Conservation (phyloP, 306 rosid species). For the Pyrus communis region DNA sequence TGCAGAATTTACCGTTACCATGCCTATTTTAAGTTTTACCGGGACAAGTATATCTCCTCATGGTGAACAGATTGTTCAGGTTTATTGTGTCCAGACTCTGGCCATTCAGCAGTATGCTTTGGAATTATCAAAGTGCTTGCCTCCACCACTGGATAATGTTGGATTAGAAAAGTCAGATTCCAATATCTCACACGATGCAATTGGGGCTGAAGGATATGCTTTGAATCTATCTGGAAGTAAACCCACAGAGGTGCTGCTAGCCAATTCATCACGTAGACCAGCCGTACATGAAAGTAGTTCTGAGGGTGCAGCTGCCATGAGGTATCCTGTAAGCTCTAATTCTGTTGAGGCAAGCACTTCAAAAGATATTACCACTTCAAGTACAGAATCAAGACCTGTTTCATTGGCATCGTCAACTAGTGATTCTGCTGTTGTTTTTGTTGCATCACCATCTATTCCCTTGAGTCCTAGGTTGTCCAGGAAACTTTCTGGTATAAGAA, state of each 20-base stretch:
- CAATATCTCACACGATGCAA: constrained; percentile 46
- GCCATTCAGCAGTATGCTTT: constrained; percentile 99
- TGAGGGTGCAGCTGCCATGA: constrained; percentile 39
- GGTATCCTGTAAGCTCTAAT: constrained; percentile 53
- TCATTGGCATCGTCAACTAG: constrained; percentile 42
- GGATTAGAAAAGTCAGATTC: constrained; percentile 74
- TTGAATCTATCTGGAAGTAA: constrained; percentile 44
- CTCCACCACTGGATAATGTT: constrained; percentile 66
- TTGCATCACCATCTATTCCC: constrained; percentile 69
- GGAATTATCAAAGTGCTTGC: constrained; percentile 91
- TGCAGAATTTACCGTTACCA: constrained; percentile 88
- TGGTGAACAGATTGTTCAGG: constrained; percentile 78
- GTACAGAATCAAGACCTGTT: constrained; percentile 51
- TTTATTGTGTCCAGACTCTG: constrained; percentile 96
- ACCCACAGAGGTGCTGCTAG: constrained; percentile 37
- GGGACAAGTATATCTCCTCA: constrained; percentile 81
- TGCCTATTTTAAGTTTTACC: constrained; percentile 95
- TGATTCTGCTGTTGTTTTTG: constrained; percentile 57
- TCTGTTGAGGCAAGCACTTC: constrained; percentile 44
- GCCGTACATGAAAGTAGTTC: constrained; percentile 36
- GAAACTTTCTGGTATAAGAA: constrained; percentile 75
- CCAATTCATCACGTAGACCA: constrained; percentile 50
- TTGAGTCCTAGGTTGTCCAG: constrained; percentile 81
- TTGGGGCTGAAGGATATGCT: constrained; percentile 52
- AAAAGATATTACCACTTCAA: constrained; percentile 42